Evolutionary conservation across 345 rosid species (phyloP).

Genomic region (Viola odorata): DNA sequence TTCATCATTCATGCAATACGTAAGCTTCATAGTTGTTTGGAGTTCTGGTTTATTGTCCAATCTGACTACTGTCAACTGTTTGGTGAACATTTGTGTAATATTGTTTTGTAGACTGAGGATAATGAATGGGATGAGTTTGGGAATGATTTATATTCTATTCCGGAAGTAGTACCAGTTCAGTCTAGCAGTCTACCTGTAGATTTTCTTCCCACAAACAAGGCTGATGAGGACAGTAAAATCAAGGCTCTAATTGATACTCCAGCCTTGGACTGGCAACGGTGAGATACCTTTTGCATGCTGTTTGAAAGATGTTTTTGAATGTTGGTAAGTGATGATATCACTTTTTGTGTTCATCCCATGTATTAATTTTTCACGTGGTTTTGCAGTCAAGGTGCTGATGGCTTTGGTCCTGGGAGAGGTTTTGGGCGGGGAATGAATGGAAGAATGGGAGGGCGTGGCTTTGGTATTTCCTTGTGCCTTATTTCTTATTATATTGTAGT

Average conservation of each 20-base stretch:
- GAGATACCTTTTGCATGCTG: constrained; percentile 20
- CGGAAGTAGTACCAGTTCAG: constrained; percentile 54
- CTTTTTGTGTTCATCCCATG: not conserved
- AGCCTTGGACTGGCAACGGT: constrained; percentile 99
- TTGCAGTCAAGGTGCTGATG: constrained; percentile 79
- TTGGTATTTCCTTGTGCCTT: constrained; percentile 49
- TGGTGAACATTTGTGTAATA: constrained; percentile 1
- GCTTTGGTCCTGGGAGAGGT: constrained; percentile 89
- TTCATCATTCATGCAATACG: constrained; percentile 53
- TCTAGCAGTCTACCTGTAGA: constrained; percentile 45
- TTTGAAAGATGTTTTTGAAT: not conserved
- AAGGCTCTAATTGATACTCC: constrained; percentile 90
- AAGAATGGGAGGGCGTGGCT: constrained; percentile 94
- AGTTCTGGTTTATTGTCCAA: not conserved
- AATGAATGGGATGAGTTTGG: constrained; percentile 96
- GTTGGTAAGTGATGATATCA: not conserved
- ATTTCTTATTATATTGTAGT: not conserved
- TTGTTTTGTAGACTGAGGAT: constrained; percentile 55
- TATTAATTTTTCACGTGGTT: constrained; percentile 14
- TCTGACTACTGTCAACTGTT: not conserved
- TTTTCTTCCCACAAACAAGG: constrained; percentile 54
- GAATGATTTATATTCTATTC: constrained; percentile 83
- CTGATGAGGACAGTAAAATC: constrained; percentile 92
- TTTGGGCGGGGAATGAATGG: constrained; percentile 88
- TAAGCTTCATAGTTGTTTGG: constrained; percentile 30